A percentile compares a stretch with the other conserved stretches of the same genome.
These are phyloP conservation scores for Penicillium antarcticum DNA, from an alignment of 495 filamentous ascomycete genomes.

Conservation along the genomic window DNA sequence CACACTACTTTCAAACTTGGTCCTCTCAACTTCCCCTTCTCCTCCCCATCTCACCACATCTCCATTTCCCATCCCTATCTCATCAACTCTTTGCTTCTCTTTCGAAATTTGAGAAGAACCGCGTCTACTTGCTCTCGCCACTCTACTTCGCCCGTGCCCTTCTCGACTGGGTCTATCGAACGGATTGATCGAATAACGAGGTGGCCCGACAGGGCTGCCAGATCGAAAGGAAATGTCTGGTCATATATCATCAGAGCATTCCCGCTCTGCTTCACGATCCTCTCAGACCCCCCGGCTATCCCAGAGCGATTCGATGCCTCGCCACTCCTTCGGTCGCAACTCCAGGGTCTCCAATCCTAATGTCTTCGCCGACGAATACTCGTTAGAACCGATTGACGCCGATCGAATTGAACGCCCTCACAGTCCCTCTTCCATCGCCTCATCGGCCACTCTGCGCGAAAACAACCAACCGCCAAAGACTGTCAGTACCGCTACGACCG, in stretches of 20 bases:
- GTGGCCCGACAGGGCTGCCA: constrained; percentile 46
- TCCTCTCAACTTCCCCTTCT: constrained; percentile 12
- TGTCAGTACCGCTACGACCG: constrained; percentile 23
- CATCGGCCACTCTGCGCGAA: constrained; percentile 35
- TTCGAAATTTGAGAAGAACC: not conserved
- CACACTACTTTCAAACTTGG: constrained; percentile 25
- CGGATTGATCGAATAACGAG: constrained; percentile 31
- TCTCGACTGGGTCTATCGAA: not conserved
- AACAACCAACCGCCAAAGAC: constrained; percentile 22
- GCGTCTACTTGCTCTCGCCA: not conserved
- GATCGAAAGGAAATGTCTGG: constrained; percentile 41
- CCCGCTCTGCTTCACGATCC: constrained; percentile 39
- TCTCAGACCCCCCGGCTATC: constrained; percentile 30
- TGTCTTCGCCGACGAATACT: constrained; percentile 54
- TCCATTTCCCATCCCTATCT: not conserved
- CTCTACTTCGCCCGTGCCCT: not conserved
- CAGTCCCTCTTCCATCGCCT: constrained; percentile 34
- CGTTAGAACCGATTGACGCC: constrained; percentile 41
- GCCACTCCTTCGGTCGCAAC: constrained; percentile 34
- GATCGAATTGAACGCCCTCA: constrained; percentile 32
- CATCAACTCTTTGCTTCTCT: constrained; percentile 2
- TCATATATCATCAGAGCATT: constrained; percentile 40
- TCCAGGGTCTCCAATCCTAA: constrained; percentile 44
- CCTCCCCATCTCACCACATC: constrained; percentile 5
- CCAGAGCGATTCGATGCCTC: constrained; percentile 33